Base-by-base conservation (phyloP, 192 early-diverging fungal species). In the Podila minutissima region DNA sequence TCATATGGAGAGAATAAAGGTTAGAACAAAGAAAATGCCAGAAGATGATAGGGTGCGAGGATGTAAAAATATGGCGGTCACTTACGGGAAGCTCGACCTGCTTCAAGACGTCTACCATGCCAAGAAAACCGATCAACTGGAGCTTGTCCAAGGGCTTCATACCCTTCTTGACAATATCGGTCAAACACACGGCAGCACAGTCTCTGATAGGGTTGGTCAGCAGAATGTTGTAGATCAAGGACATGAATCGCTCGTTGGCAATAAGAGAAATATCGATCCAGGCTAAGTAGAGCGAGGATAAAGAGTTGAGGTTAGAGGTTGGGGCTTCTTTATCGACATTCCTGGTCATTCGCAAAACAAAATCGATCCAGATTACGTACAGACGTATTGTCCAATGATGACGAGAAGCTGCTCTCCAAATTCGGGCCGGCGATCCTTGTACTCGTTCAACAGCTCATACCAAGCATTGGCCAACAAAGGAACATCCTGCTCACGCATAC, bases 221-320 rank as follows among this genome's bases (percentile, higher is more conserved):
- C 24, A 99, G 82, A 53, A 96, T 89, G 46, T 89, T 90, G 82
- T 94, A 94, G 59, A 99, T 82, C 4, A 91, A 74, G 8, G 86
- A 77, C 68, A 97, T 92, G 53, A 96, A 95, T 59, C 86, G 82
- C 76, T 94, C 88, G 82, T 95, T 95, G 59, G 95, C 93, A 62
- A 99, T 89, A 29, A 98, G 88, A 26, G 91, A 93, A 55, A 98
- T 96, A 73, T 98, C 96, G 64, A 98, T 94, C 97, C 97, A 99
- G 20, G 93, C 91, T 83, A 67, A 11, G n/a, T 35, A 26, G 62
- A 55, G 51, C 15, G 24, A 55, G 28, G 29, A 35, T 28, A 48
- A 26, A 59, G n/a, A 62, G 49, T 48, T 1, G 31, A 11, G 33
- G 28, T 31, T 62, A 13, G 61, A 50, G 9, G 37, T 7, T 20